phyloP scores from a whole-genome alignment of 148 eudicot genomes.

The Tetragonia tetragonoides region DNA sequence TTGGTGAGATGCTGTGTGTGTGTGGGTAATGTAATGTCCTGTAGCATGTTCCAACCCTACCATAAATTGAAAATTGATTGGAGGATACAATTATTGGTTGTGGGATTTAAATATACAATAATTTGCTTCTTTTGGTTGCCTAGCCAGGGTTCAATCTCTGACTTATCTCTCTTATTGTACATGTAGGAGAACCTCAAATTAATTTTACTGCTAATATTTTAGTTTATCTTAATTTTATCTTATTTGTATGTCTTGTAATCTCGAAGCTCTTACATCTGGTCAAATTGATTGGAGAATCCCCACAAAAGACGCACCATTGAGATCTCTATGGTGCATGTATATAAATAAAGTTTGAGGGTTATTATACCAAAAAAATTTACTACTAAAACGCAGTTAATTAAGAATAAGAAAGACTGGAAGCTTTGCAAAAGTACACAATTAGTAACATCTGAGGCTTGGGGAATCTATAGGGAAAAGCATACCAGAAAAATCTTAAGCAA shows the following conservation, averaged over 20 bases:
- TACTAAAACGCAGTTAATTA: not conserved
- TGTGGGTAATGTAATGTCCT: slow-evolving; percentile 4
- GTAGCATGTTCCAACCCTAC: slow-evolving; percentile 22
- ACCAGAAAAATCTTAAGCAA: not conserved
- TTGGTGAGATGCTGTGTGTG: not conserved
- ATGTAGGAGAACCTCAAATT: not conserved
- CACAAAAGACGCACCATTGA: slow-evolving; percentile 13
- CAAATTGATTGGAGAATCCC: slow-evolving; percentile 26
- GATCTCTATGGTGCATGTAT: not conserved
- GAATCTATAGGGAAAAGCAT: not conserved
- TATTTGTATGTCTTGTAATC: slow-evolving; percentile 16
- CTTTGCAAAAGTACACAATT: slow-evolving; percentile 4
- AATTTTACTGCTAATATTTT: not conserved
- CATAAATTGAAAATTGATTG: slow-evolving; percentile 8
- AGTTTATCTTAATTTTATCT: not conserved
- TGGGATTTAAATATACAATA: slow-evolving; percentile 24
- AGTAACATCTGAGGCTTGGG: not conserved
- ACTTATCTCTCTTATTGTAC: not conserved
- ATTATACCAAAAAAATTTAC: not conserved
- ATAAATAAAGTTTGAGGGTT: not conserved
- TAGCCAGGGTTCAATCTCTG: slow-evolving; percentile 37
- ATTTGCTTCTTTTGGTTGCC: slow-evolving; percentile 30
- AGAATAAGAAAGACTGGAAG: not conserved
- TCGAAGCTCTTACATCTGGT: slow-evolving; percentile 32
- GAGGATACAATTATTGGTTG: slow-evolving; percentile 20